phyloP scores from a whole-genome alignment of 2,329 filamentous ascomycete genomes.

The Cordyceps farinosa region DNA sequence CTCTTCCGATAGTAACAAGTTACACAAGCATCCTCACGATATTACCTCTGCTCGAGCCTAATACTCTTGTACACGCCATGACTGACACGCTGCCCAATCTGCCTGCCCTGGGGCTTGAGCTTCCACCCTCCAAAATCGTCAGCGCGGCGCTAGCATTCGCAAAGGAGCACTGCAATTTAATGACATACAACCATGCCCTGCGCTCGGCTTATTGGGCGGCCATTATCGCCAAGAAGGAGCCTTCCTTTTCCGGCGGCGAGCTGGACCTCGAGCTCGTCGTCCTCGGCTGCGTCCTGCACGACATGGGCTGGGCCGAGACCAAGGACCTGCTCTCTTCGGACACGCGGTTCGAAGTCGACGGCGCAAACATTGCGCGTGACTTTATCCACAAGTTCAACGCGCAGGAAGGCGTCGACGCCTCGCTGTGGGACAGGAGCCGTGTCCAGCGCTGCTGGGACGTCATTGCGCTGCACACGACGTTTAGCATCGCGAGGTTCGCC shows the following conservation, averaged over 20 bases:
- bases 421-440: slow-evolving; percentile 9
- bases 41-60: not conserved
- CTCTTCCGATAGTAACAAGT: not conserved
- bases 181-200: slow-evolving; percentile 19
- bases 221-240: slow-evolving; percentile 16
- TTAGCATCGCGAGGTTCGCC: slow-evolving; percentile 17
- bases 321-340: slow-evolving; percentile 13
- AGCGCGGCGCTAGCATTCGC: slow-evolving; percentile 5
- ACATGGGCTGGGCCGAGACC: slow-evolving; percentile 21
- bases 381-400: slow-evolving; percentile 6
- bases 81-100: not conserved
- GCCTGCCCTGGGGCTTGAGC: not conserved
- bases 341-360: slow-evolving; percentile 21
- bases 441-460: slow-evolving; percentile 20
- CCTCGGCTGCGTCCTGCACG: slow-evolving; percentile 20
- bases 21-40: not conserved
- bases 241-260: not conserved
- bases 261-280: slow-evolving; percentile 17
- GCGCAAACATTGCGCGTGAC: slow-evolving; percentile 18
- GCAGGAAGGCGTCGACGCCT: not conserved
- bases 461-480: slow-evolving; percentile 20
- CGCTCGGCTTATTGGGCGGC: slow-evolving; percentile 19
- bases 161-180: slow-evolving; percentile 15
- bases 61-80: not conserved
- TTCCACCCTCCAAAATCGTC: slow-evolving; percentile 3